Base-by-base conservation (phyloP, 2,329 filamentous ascomycete species). In the Camptophora hylomeconis region DNA sequence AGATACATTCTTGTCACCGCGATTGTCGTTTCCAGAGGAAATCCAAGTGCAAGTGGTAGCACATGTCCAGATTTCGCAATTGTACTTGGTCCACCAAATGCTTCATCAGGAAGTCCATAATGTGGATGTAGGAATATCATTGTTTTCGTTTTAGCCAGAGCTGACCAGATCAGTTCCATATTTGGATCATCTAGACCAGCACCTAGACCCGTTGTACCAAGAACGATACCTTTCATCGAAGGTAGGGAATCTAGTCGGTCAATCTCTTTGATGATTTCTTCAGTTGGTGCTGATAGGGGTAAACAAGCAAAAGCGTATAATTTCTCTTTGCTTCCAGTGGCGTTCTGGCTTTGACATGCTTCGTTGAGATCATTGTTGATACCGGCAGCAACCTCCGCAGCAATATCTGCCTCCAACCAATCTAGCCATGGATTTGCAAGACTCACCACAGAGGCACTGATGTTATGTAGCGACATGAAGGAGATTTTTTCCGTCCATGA, bases 381-480 rank as follows among this genome's bases (percentile, higher is more conserved):
- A 1, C 61, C 62, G 30, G 57, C 48, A 1, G 82, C 82, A 26
- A 75, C 72, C 17, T 55, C 50, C 2, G 67, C 69, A 0, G 80
- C 79, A 40, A 76, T 69, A 3, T 60, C 51, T 0, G 70, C 49
- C 0, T 61, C 54, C 0, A 93, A 57, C 49, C 92, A 94, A 54
- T 94, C 86, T 2, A 94, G 67, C 86, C 86, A 94, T 0, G 86
- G 86, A 48, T 94, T 94, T 9, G 86, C 86, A 13, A 93, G 72
- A 1, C 81, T 89, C 38, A 94, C 73, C 28, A 93, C 80, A 1
- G 80, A 89, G 39, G 78, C 73, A 52, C 79, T 69, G 50, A 94
- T 93, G 30, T 61, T 61, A 56, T 94, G 86, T 10, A 65, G 69
- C 51, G 83, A 67, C 86, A 94, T 94, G 58, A 94, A 93, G 26